A percentile compares a stretch with the other conserved stretches of the same genome.
Evolutionary conservation across 2,329 filamentous ascomycete genomes (phyloP).

Genomic region (Pseudogymnoascus sp.): DNA sequence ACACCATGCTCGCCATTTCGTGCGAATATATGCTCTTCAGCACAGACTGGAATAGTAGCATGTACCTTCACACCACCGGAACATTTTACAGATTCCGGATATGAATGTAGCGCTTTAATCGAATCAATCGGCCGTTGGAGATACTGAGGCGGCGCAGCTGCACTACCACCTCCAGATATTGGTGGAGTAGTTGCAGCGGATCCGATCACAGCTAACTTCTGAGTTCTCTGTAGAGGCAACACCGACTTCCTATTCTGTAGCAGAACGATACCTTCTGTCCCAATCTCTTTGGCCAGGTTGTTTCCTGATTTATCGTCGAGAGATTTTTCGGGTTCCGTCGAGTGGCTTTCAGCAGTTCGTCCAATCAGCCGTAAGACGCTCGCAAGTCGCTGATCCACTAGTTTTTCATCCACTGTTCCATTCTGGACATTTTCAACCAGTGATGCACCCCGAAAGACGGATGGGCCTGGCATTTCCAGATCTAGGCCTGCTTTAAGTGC

Average conservation of each 20-base stretch:
- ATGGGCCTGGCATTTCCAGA: conserved; percentile 30
- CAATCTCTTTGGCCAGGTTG: conserved; percentile 36
- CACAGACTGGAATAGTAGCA: neutral
- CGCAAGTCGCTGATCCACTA: conserved; percentile 11
- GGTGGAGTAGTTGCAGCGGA: conserved; percentile 17
- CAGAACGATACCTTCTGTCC: conserved; percentile 21
- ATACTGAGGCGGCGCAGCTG: conserved; percentile 20
- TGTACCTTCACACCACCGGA: neutral
- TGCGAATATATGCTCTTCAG: neutral
- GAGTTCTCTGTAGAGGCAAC: conserved; percentile 17
- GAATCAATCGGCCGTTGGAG: conserved; percentile 15
- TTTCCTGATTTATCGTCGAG: conserved; percentile 20
- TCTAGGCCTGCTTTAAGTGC: conserved; percentile 27
- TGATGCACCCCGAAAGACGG: conserved; percentile 16
- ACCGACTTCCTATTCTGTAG: conserved; percentile 21
- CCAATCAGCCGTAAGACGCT: conserved; percentile 11
- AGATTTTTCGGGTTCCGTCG: conserved; percentile 13
- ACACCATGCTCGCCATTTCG: conserved; percentile 10
- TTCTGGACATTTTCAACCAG: conserved; percentile 13
- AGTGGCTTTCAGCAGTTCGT: conserved; percentile 4
- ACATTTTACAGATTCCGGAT: neutral
- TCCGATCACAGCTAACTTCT: conserved; percentile 19
- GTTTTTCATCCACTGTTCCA: neutral
- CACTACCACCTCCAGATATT: conserved; percentile 21
- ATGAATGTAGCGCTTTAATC: conserved; percentile 7